Evolutionary conservation across 495 filamentous ascomycete genomes (phyloP).

Genomic region (Penicillium bialowiezense): DNA sequence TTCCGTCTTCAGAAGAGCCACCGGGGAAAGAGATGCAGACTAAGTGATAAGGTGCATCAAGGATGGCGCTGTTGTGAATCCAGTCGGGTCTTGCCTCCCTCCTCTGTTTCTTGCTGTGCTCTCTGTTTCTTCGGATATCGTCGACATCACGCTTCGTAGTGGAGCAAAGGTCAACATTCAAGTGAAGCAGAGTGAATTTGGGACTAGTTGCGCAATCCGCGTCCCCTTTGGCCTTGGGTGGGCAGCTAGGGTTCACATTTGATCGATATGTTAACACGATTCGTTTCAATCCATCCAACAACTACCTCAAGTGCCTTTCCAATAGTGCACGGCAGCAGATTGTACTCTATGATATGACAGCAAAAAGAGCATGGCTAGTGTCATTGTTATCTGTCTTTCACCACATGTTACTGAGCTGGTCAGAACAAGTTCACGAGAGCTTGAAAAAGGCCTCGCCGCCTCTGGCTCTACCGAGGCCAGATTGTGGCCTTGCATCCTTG

Average conservation of each 20-base stretch:
- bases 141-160: too few species aligned
- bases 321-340: not conserved
- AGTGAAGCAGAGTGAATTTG: too few species aligned
- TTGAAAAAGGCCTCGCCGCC: not conserved
- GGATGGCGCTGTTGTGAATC: too few species aligned
- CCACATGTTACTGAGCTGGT: constrained; percentile 13
- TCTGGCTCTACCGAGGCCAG: not conserved
- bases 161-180: too few species aligned
- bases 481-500: not conserved
- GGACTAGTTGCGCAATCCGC: constrained; percentile 6
- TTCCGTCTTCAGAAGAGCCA: too few species aligned
- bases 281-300: not conserved
- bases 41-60: too few species aligned
- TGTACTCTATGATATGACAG: constrained; percentile 9
- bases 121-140: too few species aligned
- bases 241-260: not conserved
- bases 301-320: constrained; percentile 11
- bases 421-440: not conserved
- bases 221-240: constrained; percentile 3
- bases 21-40: too few species aligned
- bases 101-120: too few species aligned
- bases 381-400: constrained; percentile 9
- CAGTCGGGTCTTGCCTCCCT: too few species aligned
- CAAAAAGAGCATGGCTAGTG: constrained; percentile 12
- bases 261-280: not conserved